Conservation (phyloP, 2,329 filamentous ascomycete species). For the Tolypocladium cylindrosporum region DNA sequence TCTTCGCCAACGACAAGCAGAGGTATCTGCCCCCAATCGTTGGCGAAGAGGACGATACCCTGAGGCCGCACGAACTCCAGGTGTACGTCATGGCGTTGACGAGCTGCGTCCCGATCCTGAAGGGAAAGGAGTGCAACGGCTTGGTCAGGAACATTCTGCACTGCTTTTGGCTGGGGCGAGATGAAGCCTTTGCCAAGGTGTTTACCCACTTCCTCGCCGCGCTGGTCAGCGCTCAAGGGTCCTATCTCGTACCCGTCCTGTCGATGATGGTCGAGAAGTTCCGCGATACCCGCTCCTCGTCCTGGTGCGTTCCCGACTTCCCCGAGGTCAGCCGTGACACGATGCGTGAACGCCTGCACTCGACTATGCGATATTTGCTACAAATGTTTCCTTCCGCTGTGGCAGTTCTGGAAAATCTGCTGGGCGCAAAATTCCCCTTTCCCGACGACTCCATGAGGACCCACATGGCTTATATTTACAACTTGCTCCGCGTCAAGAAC, state of each 20-base stretch:
- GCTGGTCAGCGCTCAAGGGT: slow-evolving; percentile 73
- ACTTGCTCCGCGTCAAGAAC: slow-evolving; percentile 65
- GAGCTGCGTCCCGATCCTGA: slow-evolving; percentile 48
- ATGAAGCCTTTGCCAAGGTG: slow-evolving; percentile 54
- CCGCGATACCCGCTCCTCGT: slow-evolving; percentile 36
- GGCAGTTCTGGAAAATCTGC: slow-evolving; percentile 55
- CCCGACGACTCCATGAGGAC: slow-evolving; percentile 64
- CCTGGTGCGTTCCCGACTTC: slow-evolving; percentile 41
- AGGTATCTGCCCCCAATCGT: slow-evolving; percentile 27
- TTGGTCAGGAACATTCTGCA: slow-evolving; percentile 49
- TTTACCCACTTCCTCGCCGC: slow-evolving; percentile 60
- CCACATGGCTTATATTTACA: slow-evolving; percentile 84
- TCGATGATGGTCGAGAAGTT: slow-evolving; percentile 76
- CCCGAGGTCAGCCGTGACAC: slow-evolving; percentile 50
- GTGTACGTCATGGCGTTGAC: slow-evolving; percentile 54
- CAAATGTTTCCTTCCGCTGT: slow-evolving; percentile 73
- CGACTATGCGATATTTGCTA: slow-evolving; percentile 64
- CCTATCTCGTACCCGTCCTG: slow-evolving; percentile 64
- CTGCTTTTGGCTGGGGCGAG: slow-evolving; percentile 55
- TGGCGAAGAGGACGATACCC: slow-evolving; percentile 35
- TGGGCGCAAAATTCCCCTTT: slow-evolving; percentile 64
- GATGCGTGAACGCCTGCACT: slow-evolving; percentile 67
- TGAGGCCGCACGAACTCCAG: slow-evolving; percentile 46
- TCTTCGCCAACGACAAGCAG: slow-evolving; percentile 42
- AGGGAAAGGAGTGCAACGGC: slow-evolving; percentile 46